Percentiles rank a stretch among this genome's conserved stretches.
Evolutionary conservation across 192 early-diverging fungal genomes (phyloP).

Genomic region (Phycomyces nitens): DNA sequence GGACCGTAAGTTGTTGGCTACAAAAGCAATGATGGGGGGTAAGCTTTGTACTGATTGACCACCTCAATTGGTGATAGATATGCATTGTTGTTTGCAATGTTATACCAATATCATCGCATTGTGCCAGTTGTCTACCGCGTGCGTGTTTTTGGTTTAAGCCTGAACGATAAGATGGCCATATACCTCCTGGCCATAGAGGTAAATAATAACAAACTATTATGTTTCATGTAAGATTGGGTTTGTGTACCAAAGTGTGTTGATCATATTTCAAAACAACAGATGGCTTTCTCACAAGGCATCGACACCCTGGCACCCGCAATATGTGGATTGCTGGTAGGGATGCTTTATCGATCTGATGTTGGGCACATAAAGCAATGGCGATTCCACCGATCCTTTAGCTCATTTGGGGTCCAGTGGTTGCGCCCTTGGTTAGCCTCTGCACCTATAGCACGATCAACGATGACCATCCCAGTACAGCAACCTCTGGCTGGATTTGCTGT

Average conservation of each 20-base stretch:
- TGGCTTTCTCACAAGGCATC: conserved; percentile 41
- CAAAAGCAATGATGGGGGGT: background rate
- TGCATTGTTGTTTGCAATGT: conserved; percentile 50
- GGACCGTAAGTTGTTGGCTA: conserved; percentile 46
- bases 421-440: conserved; percentile 48
- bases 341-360: conserved; percentile 50
- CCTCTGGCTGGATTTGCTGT: background rate
- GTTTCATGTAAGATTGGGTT: background rate
- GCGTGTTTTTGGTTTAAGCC: conserved; percentile 45
- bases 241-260: background rate
- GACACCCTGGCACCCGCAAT: conserved; percentile 40
- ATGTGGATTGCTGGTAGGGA: conserved; percentile 50
- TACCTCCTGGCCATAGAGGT: conserved; percentile 49
- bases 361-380: conserved; percentile 52
- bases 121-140: conserved; percentile 53
- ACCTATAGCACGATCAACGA: conserved; percentile 38
- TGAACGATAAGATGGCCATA: conserved; percentile 49
- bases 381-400: conserved; percentile 38
- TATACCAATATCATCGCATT: conserved; percentile 56
- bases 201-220: background rate
- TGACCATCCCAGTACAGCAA: conserved; percentile 39
- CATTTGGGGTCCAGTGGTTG: conserved; percentile 38
- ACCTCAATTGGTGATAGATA: conserved; percentile 24
- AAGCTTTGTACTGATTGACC: background rate
- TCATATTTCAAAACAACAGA: conserved; percentile 19